Evolutionary conservation across 192 early-diverging fungal genomes (phyloP).

Genomic region (Coemansia erecta): DNA sequence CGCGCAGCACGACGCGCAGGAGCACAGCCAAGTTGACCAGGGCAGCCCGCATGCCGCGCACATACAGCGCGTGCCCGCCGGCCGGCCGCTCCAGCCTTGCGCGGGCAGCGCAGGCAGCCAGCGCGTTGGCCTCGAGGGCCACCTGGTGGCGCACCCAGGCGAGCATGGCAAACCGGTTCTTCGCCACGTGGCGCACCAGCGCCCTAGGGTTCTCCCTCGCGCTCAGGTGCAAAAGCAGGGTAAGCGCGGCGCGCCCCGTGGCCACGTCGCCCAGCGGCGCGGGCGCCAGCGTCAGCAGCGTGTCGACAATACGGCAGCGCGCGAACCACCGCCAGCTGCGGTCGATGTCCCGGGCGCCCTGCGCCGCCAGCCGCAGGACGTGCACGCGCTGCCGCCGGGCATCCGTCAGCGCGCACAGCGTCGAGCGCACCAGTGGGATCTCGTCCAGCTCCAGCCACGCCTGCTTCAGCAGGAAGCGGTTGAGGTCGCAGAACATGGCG

Average conservation of each 20-base stretch:
- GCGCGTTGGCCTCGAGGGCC: slow-evolving; percentile 22
- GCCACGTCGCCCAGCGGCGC: slow-evolving; percentile 45
- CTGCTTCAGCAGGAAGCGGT: slow-evolving; percentile 27
- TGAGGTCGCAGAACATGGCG: slow-evolving; percentile 28
- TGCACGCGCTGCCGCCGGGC: slow-evolving; percentile 19
- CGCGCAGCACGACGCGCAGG: slow-evolving; percentile 27
- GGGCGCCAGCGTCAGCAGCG: slow-evolving; percentile 22
- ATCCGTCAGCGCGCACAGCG: slow-evolving; percentile 11
- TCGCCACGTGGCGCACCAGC: slow-evolving; percentile 31
- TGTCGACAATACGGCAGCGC: slow-evolving; percentile 19
- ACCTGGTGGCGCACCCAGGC: slow-evolving; percentile 44
- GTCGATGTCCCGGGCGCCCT: slow-evolving; percentile 33
- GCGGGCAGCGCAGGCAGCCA: slow-evolving; percentile 10
- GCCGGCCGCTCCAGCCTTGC: not conserved
- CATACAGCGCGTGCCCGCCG: not conserved
- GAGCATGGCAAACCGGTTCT: slow-evolving; percentile 29
- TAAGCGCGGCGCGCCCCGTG: slow-evolving; percentile 24
- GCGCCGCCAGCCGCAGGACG: slow-evolving; percentile 36
- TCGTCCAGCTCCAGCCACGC: slow-evolving; percentile 27
- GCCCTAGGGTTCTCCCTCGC: slow-evolving; percentile 18
- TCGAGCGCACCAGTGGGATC: slow-evolving; percentile 30
- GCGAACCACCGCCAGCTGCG: slow-evolving; percentile 12
- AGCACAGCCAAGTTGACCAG: slow-evolving; percentile 31
- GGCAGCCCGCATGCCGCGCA: slow-evolving; percentile 16
- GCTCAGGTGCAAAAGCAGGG: slow-evolving; percentile 36